Evolutionary conservation across 225 moss, liverwort and hornwort species (phyloP), one percentile per base, ranked within the genome.

Genomic region (Ulota crispa): DNA sequence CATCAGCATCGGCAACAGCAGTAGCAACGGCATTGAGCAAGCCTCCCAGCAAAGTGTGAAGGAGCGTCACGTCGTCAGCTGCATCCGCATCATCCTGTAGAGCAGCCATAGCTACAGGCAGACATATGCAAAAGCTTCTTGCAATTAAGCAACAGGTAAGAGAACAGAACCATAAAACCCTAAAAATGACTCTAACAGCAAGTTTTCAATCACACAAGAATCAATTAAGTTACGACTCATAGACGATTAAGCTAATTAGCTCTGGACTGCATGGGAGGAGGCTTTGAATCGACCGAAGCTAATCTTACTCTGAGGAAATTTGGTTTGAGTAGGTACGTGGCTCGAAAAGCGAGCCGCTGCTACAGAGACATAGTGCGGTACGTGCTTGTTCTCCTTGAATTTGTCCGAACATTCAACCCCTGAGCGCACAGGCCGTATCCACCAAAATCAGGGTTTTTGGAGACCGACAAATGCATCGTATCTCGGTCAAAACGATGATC

Each of bases 21-120:
- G 68, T 75, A 60, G 85, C 86, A 45, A 94, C 80, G 23, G 88
- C 87, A 80, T 54, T 31, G 52, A 94, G 80, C 70, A 96, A 83
- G 54, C 76, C 67, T 76, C 78, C 80, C 61, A 96, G 75, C 80
- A 81, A 83, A 41, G 72, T 34, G 57, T 90, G 82, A 30, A 94
- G 76, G 19, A 79, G 32, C 80, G 80, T 84, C 43, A 23, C 37
- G 64, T 65, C 65, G 37, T 80, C 83, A 73, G 68, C 82, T 23
- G 57, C 76, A 59, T 57, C 72, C 15, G 71, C 83, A 54, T 53
- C 80, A 55, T 75, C 70, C 75, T 78, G 75, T 1, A 47, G 20
- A 53, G 61, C 55, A 74, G 81, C 83, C 87, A 87, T 89, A 66
- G 72, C 85, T 84, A 56, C 32, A 87, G 36, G 41, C 67, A 80